Evolutionary conservation across 2,329 filamentous ascomycete species (phyloP).

Genomic region (Colletotrichum orbiculare): DNA sequence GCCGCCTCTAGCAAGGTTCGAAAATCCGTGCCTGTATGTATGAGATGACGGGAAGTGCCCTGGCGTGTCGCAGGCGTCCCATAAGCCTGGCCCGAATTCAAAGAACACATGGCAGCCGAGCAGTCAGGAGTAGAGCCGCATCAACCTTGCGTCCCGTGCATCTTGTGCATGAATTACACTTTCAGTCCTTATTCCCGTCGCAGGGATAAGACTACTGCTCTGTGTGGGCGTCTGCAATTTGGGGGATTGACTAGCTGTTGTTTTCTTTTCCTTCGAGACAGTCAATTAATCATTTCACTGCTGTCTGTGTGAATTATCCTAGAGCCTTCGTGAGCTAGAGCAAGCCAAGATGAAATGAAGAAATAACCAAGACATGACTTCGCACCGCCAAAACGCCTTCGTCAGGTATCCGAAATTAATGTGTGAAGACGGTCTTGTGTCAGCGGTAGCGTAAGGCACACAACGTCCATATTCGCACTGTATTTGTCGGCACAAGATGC

Average conservation of each 20-base stretch:
- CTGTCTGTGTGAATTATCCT: too few relatives aligned
- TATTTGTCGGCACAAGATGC: neutral
- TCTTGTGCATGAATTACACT: conserved; percentile 28
- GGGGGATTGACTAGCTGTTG: too few relatives aligned
- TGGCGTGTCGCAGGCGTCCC: conserved; percentile 19
- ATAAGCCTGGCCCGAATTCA: conserved; percentile 30
- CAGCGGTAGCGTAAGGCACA: too few relatives aligned
- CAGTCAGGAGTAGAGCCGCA: conserved; percentile 11
- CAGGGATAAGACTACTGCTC: conserved; percentile 12
- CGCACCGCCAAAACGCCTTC: conserved; percentile 17
- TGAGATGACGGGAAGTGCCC: conserved; percentile 35
- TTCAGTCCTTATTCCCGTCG: conserved; percentile 18
- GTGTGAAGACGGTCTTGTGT: too few relatives aligned
- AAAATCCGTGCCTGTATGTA: conserved; percentile 32
- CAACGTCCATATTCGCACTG: conserved; percentile 1
- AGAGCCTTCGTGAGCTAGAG: conserved; percentile 6
- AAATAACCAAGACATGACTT: conserved; percentile 13
- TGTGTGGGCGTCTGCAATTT: too few relatives aligned
- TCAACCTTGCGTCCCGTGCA: conserved; percentile 25
- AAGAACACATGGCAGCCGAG: conserved; percentile 15
- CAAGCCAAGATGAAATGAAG: conserved; percentile 9
- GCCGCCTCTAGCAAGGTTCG: conserved; percentile 22
- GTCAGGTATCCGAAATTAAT: conserved; percentile 31
- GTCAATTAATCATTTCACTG: too few relatives aligned
- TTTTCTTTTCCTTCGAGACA: too few relatives aligned